phyloP scores from a whole-genome alignment of 495 filamentous ascomycete species.

The Xylaria acuta region DNA sequence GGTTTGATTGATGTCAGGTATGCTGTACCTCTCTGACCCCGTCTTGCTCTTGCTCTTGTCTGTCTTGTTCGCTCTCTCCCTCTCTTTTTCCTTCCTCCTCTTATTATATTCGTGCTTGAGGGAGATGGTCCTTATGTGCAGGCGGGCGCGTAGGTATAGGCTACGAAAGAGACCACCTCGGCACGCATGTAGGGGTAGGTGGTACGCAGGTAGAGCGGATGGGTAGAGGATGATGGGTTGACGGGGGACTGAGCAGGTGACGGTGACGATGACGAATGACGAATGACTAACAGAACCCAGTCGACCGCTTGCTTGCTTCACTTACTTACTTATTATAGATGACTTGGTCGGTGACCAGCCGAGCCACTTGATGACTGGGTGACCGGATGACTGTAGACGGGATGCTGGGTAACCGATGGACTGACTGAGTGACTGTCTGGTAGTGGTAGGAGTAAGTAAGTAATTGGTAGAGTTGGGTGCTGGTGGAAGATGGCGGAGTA shows the following conservation, averaged over 20 bases:
- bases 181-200: background rate
- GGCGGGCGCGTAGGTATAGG: background rate
- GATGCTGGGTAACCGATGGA: background rate
- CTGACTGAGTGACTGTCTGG: background rate
- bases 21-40: background rate
- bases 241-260: slow-evolving; percentile 20
- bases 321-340: background rate
- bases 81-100: background rate
- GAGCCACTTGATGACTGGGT: slow-evolving; percentile 2
- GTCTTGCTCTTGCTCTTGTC: background rate
- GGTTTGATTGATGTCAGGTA: background rate
- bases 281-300: slow-evolving; percentile 7
- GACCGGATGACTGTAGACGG: slow-evolving; percentile 2
- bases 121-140: background rate
- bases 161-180: background rate
- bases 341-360: slow-evolving; percentile 6
- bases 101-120: background rate
- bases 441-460: background rate
- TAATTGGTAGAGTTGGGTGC: background rate
- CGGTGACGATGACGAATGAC: slow-evolving; percentile 18
- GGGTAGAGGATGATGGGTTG: background rate
- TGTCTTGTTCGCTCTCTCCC: background rate
- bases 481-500: slow-evolving; percentile 1
- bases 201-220: background rate
- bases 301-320: background rate